Base-by-base conservation (phyloP, 2,329 filamentous ascomycete genomes). In the Trichoderma simmonsii region DNA sequence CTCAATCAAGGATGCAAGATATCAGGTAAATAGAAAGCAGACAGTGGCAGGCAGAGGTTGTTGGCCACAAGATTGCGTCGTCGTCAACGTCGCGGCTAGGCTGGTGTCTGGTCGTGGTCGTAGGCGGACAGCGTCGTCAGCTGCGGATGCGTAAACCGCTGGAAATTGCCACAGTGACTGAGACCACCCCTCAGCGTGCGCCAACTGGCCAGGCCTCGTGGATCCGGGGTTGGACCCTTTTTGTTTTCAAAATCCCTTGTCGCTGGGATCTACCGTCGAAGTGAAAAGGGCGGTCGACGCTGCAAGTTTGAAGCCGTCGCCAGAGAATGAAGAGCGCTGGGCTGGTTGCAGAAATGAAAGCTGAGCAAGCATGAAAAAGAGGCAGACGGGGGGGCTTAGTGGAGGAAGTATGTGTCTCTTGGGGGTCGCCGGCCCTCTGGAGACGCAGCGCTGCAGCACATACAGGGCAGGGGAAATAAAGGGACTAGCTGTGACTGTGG, bases 381-480 rank as follows among this genome's bases (percentile, higher is more conserved):
- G 60, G 34, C 48, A 34, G 67, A 71, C 51, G 67, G 71, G 65
- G 71, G 62, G 71, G 63, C 32, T 62, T 68, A 54, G 71, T 65
- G 65, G 66, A 64, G 60, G 64, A 63, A 60, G 70, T 67, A 68
- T 64, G 63, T 56, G 62, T 32, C 57, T 70, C 56, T 68, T 60
- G 70, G 70, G 67, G 70, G 70, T 30, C 62, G 15, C 51, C 51
- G 43, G 28, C 18, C 18, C 28, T 67, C 39, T 70, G 57, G 48
- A 36, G 28, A 65, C 39, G 43, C 43, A 54, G 63, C 28, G 48
- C 63, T 65, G 63, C 43, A 24, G 70, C 70, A 62, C 54, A 43
- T 61, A 62, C 66, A 70, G 66, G 66, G 62, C 48, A 28, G 77
- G 78, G 76, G 78, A 77, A 78, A 79, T 78, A 79, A 79, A 79